Evolutionary conservation across 2,329 filamentous ascomycete genomes (phyloP).

Genomic region (Ceratocystiopsis brevicomis): DNA sequence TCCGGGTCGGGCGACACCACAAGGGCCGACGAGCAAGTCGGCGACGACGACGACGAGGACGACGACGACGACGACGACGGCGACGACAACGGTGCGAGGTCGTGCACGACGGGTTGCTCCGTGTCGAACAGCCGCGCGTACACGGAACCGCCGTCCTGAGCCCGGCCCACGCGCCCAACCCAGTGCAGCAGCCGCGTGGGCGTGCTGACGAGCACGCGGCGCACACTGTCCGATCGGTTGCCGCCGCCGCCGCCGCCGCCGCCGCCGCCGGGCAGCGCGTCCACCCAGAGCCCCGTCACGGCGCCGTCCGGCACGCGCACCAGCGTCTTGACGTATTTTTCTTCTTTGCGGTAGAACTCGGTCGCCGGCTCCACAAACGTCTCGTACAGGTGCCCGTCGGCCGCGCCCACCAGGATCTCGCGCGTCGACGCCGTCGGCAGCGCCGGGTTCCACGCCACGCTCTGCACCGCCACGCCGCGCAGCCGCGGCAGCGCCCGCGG

Average conservation of each 20-base stretch:
- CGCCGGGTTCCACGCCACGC: constrained; percentile 86
- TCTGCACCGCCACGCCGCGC: constrained; percentile 74
- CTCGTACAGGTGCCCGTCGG: constrained; percentile 92
- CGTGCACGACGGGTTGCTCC: constrained; percentile 61
- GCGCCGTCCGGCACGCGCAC: constrained; percentile 69
- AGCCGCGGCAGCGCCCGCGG: constrained; percentile 66
- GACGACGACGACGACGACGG: not conserved
- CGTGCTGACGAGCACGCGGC: constrained; percentile 65
- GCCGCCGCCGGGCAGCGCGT: constrained; percentile 38
- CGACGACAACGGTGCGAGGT: constrained; percentile 35
- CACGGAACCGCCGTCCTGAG: constrained; percentile 59
- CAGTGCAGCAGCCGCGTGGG: constrained; percentile 64
- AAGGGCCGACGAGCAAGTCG: constrained; percentile 38
- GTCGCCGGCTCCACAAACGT: constrained; percentile 84
- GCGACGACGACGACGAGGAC: constrained; percentile 20
- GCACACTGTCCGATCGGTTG: constrained; percentile 35
- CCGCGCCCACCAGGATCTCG: constrained; percentile 78
- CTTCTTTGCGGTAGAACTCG: constrained; percentile 89
- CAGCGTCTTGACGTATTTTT: constrained; percentile 72
- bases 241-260: no score
- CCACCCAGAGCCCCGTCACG: constrained; percentile 71
- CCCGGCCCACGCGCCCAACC: constrained; percentile 54
- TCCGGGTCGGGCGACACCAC: constrained; percentile 60
- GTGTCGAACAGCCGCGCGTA: constrained; percentile 78
- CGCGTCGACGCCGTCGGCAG: constrained; percentile 82